Base-by-base conservation (phyloP, 2,329 filamentous ascomycete species). In the Tolypocladium pustulatum region DNA sequence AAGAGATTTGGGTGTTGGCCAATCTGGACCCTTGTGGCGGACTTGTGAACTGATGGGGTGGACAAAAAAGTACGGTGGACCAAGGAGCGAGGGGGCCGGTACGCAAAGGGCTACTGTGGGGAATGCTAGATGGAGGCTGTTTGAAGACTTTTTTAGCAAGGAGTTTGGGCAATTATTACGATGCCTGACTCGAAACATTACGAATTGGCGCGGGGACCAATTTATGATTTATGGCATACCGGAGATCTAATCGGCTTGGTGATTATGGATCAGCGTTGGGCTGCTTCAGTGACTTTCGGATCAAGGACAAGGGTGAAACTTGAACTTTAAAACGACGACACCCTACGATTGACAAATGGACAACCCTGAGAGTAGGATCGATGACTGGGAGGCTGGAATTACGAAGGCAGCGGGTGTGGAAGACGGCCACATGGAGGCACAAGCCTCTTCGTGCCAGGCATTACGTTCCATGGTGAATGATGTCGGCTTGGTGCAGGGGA, bases 391-490 rank as follows among this genome's bases (percentile, higher is more conserved):
- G 55, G 13, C 51, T 27, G 7, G 5, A 4, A 22, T 27, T 17
- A 25, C 57, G 54, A 30, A 34, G 25, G 20, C 22, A 41, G 59
- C 52, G 17, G 55, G 53, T 3, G n/a, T 37, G 36, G 61, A 41
- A 34, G 40, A 53, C n/a, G 53, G 54, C 40, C 43, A 61, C 17
- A 38, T 53, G 22, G 20, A 56, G 27, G 54, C 53, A 58, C 30
- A 58, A 41, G 38, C 52, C 54, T 22, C 37, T 36, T 61, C 58
- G 55, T 59, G 58, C 15, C 43, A 49, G n/a, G 57, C 55, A 17
- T 53, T 38, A 53, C 49, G 55, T 27, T 53, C 46, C 54, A 57
- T 62, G 1, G 41, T n/a, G 36, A 56, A 22, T 43, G 9, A 25
- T 17, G n/a, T 43, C n/a, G n/a, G n/a, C n/a, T 43, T 43, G 40